A percentile compares a stretch with the other conserved stretches of the same genome.
Conservation (phyloP, 1,139 yeast species). For the Saccharomycopsis hybrid region DNA sequence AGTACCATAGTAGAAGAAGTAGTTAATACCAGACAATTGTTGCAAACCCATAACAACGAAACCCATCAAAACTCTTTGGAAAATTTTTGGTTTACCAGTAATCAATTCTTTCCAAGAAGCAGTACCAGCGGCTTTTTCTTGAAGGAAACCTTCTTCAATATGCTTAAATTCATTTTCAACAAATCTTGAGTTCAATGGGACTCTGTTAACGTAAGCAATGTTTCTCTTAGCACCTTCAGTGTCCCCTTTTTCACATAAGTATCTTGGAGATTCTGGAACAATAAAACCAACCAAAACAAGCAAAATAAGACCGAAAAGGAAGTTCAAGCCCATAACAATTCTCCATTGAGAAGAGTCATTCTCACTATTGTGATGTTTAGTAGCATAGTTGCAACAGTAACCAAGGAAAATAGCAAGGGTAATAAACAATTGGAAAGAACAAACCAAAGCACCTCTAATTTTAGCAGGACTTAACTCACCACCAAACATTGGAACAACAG, state of each 20-base stretch:
- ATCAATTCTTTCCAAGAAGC: conserved; percentile 58
- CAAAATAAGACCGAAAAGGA: conserved; percentile 29
- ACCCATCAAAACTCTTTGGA: conserved; percentile 62
- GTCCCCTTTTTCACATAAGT: conserved; percentile 45
- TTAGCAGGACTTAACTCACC: conserved; percentile 65
- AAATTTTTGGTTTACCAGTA: conserved; percentile 58
- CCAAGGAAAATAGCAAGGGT: conserved; percentile 61
- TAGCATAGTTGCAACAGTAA: conserved; percentile 56
- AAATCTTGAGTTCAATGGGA: conserved; percentile 41
- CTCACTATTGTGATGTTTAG: conserved; percentile 35
- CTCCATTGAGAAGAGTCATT: conserved; percentile 55
- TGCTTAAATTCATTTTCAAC: conserved; percentile 45
- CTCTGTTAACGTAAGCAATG: conserved; percentile 50
- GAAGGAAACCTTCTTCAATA: conserved; percentile 48
- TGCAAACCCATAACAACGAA: conserved; percentile 60
- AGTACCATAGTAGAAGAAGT: conserved; percentile 78
- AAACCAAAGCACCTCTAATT: conserved; percentile 63
- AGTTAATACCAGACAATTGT: conserved; percentile 76
- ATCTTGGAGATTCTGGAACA: conserved; percentile 81
- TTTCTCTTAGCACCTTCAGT: conserved; percentile 51
- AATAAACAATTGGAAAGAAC: conserved; percentile 60
- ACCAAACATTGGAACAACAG: conserved; percentile 57
- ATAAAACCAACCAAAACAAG: conserved; percentile 28
- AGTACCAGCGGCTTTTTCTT: conserved; percentile 50
- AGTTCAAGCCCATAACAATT: conserved; percentile 52